Evolutionary conservation across 2,329 filamentous ascomycete species (phyloP).

Genomic region (Trichoderma sp.): DNA sequence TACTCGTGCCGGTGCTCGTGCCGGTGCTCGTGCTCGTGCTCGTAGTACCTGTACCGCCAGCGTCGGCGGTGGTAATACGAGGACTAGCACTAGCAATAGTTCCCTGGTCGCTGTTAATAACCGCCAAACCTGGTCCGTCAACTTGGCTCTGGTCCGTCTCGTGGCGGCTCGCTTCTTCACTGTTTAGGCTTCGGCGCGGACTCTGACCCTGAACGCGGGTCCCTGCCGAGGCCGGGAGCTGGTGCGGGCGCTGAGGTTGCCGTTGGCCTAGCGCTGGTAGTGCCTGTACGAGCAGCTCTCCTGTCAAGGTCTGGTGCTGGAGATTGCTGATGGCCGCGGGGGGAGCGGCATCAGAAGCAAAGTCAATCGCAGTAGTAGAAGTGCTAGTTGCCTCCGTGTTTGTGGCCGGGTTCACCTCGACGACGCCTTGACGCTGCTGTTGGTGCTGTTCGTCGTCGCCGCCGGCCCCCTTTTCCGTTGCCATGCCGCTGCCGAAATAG

Average conservation of each 20-base stretch:
- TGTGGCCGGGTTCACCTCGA: neutral
- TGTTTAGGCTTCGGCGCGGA: neutral
- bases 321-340: neutral
- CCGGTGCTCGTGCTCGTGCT: neutral
- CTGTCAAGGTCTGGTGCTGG: neutral
- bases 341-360: neutral
- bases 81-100: neutral
- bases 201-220: conserved; percentile 11
- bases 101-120: conserved; percentile 5
- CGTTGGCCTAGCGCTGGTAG: neutral
- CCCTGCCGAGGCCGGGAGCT: conserved; percentile 10
- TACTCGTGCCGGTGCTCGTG: neutral
- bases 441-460: neutral
- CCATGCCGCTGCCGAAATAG: neutral
- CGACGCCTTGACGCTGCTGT: neutral
- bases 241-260: conserved; percentile 20
- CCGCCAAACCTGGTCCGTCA: neutral
- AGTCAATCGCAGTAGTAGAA: neutral
- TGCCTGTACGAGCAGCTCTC: neutral
- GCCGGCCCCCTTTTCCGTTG: neutral
- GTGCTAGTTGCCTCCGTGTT: neutral
- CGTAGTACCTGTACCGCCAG: neutral
- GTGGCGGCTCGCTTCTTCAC: neutral
- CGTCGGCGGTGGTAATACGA: neutral
- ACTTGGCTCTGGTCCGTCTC: conserved; percentile 2